Percentiles rank a stretch among this genome's conserved stretches.
Conservation (phyloP, 164 flowering plant genomes). For the Protea cynaroides region DNA sequence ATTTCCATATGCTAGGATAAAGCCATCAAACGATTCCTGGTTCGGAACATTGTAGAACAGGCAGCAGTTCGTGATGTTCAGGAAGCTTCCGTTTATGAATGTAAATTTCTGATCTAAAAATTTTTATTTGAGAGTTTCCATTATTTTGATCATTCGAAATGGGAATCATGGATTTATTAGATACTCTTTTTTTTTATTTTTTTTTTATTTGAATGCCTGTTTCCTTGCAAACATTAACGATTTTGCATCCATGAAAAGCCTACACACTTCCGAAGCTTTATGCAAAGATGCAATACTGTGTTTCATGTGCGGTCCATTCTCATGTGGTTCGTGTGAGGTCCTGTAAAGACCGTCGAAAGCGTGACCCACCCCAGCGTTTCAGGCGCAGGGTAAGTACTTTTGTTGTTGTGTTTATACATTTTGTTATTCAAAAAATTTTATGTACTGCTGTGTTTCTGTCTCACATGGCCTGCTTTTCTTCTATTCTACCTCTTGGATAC, state of each 20-base stretch:
- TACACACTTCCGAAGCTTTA: conserved; percentile 20
- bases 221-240: too few species aligned
- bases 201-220: background rate
- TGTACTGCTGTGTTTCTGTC: too few species aligned
- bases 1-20: background rate
- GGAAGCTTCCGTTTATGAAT: conserved; percentile 3
- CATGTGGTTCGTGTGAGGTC: conserved; percentile 5
- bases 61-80: conserved; percentile 9
- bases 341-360: background rate
- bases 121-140: background rate
- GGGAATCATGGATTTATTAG: too few species aligned
- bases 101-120: background rate
- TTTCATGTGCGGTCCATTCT: conserved; percentile 19
- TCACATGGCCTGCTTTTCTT: too few species aligned
- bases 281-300: conserved; percentile 24
- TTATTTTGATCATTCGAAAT: too few species aligned
- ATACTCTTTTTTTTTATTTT: background rate
- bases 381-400: conserved; percentile 1
- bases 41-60: conserved; percentile 5
- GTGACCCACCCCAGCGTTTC: conserved; percentile 1
- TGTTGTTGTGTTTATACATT: background rate
- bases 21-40: conserved; percentile 6
- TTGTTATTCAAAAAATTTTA: background rate
- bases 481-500: too few species aligned
- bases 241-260: too few species aligned